Evolutionary conservation across 768 basidiomycete species (phyloP), one percentile per base, ranked within the genome.

Genomic region (Mycena maculata): DNA sequence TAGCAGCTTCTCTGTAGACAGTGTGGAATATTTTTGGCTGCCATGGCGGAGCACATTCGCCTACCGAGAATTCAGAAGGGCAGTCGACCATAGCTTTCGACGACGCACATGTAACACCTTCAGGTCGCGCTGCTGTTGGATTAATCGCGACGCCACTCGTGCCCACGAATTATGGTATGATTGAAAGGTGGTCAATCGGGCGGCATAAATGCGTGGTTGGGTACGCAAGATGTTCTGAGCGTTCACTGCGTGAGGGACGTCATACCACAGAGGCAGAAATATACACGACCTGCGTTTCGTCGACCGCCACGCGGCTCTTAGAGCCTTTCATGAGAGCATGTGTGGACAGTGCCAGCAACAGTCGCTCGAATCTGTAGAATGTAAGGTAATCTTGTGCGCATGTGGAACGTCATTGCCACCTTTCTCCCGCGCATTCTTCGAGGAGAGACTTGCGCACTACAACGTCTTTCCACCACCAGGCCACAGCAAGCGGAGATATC

Each of bases 391-490:
- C 27, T 33, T 28, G 38, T 58, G 25, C 67, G 27, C n/a, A 42
- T 2, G 27, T 8, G 2, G 25, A 36, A 49, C 39, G 39, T 9
- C 11, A 48, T 31, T 66, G 78, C 48, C 53, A 87, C 87, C 81
- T 81, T 60, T 84, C 84, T 25, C 87, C 86, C 27, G 77, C 71
- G 69, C 86, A 88, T 68, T 88, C 87, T 63, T 88, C 87, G 28
- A 88, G 71, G 27, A 88, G 68, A 10, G 87, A 87, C 69, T 84
- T 88, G 30, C 87, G 80, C 4, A 87, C 85, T 5, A 87, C 78
- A 3, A 87, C 81, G 55, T 87, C 84, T 72, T 81, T 86, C 88
- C 88, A 89, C 87, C 87, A 88, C 83, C 79, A 83, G 39, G 68
- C 53, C 15, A 52, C 65, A 5, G 31, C 25, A n/a, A 65, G 58